A percentile compares a stretch with the other conserved stretches of the same genome.
Evolutionary conservation across 179 eudicot species (phyloP).

Genomic region (Amaranthus tricolor): DNA sequence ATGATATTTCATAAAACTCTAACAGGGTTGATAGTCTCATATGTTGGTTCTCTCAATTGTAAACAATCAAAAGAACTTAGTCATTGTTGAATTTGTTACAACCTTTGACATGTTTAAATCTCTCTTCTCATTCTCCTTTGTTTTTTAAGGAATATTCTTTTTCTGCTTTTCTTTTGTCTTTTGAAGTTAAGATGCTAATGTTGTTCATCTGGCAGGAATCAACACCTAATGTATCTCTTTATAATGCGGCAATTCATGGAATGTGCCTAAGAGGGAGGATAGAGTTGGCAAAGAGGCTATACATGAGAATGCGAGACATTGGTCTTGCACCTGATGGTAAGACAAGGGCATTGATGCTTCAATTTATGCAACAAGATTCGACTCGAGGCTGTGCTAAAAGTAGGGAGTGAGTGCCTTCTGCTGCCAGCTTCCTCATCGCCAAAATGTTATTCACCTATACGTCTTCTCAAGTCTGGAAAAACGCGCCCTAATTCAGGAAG

Average conservation of each 20-base stretch:
- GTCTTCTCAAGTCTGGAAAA: neutral
- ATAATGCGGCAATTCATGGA: conserved; percentile 89
- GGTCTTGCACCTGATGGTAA: conserved; percentile 80
- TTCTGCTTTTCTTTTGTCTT: neutral
- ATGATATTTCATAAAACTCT: neutral
- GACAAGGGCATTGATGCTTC: conserved; percentile 90
- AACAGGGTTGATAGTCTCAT: neutral
- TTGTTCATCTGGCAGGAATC: conserved; percentile 34
- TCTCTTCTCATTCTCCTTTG: neutral
- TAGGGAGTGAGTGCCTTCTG: neutral
- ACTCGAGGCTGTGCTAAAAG: conserved; percentile 8
- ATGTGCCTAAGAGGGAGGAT: conserved; percentile 61
- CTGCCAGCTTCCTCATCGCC: neutral
- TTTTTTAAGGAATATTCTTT: neutral
- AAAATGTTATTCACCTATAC: neutral
- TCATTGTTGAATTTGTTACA: neutral
- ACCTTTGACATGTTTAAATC: neutral
- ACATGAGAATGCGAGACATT: conserved; percentile 57
- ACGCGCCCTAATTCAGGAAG: too few relatives aligned
- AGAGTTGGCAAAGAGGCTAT: conserved; percentile 59
- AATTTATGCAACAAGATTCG: conserved; percentile 40
- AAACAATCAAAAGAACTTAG: neutral
- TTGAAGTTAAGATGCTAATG: conserved; percentile 7
- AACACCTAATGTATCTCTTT: conserved; percentile 64
- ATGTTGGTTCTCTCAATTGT: neutral